These are phyloP conservation scores for Colletotrichum phormii DNA, from an alignment of 2,329 filamentous ascomycete species.

Conservation along the genomic window DNA sequence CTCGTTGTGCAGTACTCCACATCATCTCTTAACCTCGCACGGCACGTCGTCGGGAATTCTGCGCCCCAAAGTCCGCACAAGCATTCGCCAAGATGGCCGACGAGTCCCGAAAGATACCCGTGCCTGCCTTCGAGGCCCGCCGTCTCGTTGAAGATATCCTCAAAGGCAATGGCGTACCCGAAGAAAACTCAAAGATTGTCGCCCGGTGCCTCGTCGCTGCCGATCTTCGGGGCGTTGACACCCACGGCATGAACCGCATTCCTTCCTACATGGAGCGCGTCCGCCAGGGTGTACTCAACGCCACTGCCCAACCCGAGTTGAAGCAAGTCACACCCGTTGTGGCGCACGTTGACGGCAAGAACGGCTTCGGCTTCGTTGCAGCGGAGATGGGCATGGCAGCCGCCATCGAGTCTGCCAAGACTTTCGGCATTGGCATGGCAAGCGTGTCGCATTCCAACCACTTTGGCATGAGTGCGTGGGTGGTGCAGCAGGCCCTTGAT, in stretches of 20 bases:
- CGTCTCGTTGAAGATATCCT: conserved; percentile 67
- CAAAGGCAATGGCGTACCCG: conserved; percentile 69
- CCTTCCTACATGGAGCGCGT: conserved; percentile 82
- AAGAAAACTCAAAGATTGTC: conserved; percentile 69
- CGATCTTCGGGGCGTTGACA: conserved; percentile 83
- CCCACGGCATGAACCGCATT: conserved; percentile 81
- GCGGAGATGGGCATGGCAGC: conserved; percentile 74
- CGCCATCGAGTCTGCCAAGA: conserved; percentile 74
- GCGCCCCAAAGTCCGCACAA: no score
- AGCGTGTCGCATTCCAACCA: conserved; percentile 83
- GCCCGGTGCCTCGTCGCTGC: conserved; percentile 78
- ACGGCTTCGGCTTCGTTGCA: conserved; percentile 81
- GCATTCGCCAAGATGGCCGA: conserved; percentile 20
- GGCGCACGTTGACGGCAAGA: conserved; percentile 74
- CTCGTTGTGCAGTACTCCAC: background rate
- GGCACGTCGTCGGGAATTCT: background rate
- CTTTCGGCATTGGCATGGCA: conserved; percentile 80
- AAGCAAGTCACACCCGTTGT: conserved; percentile 76
- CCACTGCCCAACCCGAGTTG: conserved; percentile 68
- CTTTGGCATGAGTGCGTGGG: conserved; percentile 86
- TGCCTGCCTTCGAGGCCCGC: conserved; percentile 53
- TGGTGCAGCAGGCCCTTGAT: conserved; percentile 82
- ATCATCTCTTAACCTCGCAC: background rate
- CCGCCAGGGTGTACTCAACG: conserved; percentile 75
- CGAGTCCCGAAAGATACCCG: conserved; percentile 42